A percentile compares a stretch with the other conserved stretches of the same genome.
phyloP scores from a whole-genome alignment of 1,284 basidiomycete species.

The Boletus semigastroideus region DNA sequence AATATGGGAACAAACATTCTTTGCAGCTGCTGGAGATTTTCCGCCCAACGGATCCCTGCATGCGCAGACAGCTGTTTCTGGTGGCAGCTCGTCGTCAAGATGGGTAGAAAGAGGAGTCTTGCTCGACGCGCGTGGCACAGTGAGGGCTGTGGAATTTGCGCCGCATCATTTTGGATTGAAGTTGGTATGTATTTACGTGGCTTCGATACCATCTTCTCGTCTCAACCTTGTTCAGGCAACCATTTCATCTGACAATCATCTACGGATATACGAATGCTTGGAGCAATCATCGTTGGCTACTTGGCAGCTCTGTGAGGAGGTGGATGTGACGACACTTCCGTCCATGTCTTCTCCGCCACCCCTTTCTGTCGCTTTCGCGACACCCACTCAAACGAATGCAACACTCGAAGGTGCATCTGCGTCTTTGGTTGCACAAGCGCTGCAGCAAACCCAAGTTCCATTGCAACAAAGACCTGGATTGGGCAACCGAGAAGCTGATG shows the following conservation, averaged over 20 bases:
- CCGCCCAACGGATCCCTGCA: conserved; percentile 31
- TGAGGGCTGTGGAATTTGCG: conserved; percentile 82
- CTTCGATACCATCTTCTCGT: neutral
- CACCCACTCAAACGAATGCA: conserved; percentile 63
- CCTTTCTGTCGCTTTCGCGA: conserved; percentile 54
- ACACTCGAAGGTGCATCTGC: conserved; percentile 56
- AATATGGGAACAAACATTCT: conserved; percentile 77
- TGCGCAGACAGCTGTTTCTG: conserved; percentile 21
- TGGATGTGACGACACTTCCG: conserved; percentile 68
- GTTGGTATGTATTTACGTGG: conserved; percentile 52
- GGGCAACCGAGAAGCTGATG: conserved; percentile 76
- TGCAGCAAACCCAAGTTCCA: conserved; percentile 56
- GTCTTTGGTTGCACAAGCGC: conserved; percentile 58
- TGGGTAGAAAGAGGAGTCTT: conserved; percentile 80
- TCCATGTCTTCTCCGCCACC: conserved; percentile 45
- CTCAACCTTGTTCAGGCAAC: conserved; percentile 57
- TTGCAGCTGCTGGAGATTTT: conserved; percentile 33
- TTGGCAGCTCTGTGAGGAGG: conserved; percentile 80
- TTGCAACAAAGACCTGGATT: conserved; percentile 47
- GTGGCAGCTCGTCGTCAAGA: conserved; percentile 42
- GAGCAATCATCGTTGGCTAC: conserved; percentile 77
- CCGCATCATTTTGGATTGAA: conserved; percentile 86
- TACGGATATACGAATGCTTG: conserved; percentile 89
- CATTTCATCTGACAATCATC: conserved; percentile 81
- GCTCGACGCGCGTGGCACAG: conserved; percentile 80